phyloP scores from a whole-genome alignment of 192 early-diverging fungal genomes.

The Coemansia sp. region DNA sequence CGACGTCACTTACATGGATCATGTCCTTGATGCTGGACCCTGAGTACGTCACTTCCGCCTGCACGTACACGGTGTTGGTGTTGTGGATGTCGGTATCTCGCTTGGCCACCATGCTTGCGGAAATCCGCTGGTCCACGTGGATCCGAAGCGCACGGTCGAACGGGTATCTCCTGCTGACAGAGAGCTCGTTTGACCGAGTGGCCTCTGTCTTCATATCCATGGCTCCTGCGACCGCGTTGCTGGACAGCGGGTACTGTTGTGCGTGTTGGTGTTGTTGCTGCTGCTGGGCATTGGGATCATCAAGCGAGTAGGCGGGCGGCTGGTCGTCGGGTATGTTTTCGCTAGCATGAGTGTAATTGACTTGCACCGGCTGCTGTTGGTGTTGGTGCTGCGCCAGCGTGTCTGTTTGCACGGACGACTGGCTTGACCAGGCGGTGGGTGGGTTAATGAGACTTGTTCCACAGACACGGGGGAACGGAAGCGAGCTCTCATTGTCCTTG shows the following conservation, averaged over 20 bases:
- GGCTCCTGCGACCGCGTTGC: too few species aligned
- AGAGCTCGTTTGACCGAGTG: constrained; percentile 23
- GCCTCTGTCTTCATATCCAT: constrained; percentile 17
- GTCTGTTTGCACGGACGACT: background rate
- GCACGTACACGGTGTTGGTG: constrained; percentile 16
- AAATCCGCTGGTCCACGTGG: constrained; percentile 13
- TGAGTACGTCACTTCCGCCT: constrained; percentile 16
- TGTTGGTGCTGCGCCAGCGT: background rate
- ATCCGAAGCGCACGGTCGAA: constrained; percentile 35
- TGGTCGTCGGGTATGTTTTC: background rate
- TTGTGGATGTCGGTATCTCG: constrained; percentile 20
- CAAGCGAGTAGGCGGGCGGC: constrained; percentile 36
- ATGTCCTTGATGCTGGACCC: constrained; percentile 13
- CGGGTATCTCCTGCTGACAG: constrained; percentile 22
- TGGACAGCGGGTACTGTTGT: background rate
- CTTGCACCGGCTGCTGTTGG: background rate
- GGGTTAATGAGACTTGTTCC: background rate
- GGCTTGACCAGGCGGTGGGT: background rate
- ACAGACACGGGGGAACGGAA: background rate
- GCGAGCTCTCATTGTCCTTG: background rate
- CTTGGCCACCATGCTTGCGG: constrained; percentile 23
- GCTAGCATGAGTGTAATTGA: background rate
- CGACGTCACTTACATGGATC: constrained; percentile 8
- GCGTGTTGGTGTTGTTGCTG: background rate
- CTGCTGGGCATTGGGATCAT: constrained; percentile 29